phyloP scores from a whole-genome alignment of 2,329 filamentous ascomycete genomes.

The Fusarium sacchari region DNA sequence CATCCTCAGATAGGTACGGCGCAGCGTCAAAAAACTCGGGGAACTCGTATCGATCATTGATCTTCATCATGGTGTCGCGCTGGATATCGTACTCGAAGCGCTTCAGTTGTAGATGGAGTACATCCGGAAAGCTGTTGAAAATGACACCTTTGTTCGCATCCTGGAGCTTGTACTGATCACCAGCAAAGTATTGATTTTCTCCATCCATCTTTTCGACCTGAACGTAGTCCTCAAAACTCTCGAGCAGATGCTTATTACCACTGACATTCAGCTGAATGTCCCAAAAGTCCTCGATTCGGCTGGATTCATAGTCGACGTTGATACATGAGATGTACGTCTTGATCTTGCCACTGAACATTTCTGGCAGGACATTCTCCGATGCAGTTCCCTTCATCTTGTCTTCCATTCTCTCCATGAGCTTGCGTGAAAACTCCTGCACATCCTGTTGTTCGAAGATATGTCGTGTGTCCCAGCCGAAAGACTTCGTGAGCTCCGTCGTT shows the following conservation, averaged over 20 bases:
- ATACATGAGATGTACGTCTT: conserved; percentile 99
- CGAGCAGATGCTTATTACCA: conserved; percentile 90
- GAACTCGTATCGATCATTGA: conserved; percentile 93
- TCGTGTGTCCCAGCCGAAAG: conserved; percentile 97
- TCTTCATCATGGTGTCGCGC: conserved; percentile 98
- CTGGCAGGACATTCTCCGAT: conserved; percentile 86
- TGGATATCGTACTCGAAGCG: conserved; percentile 98
- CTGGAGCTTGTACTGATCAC: conserved; percentile 88
- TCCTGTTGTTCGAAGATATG: conserved; percentile 99
- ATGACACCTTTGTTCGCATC: conserved; percentile 98
- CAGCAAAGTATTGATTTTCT: conserved; percentile 97
- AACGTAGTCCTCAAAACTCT: conserved; percentile 96
- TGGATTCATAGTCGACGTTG: conserved; percentile 97
- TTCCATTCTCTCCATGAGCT: conserved; percentile 97
- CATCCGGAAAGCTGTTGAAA: conserved; percentile 93
- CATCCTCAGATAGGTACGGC: conserved; percentile 86
- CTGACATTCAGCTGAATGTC: conserved; percentile 97
- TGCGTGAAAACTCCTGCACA: conserved; percentile 94
- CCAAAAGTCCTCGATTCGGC: conserved; percentile 97
- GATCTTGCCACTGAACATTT: conserved; percentile 96
- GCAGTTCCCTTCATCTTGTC: conserved; percentile 98
- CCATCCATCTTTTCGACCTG: conserved; percentile 97
- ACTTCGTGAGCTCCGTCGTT: conserved; percentile 93
- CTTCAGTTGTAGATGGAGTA: conserved; percentile 94
- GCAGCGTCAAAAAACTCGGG: conserved; percentile 85